Percentiles rank a stretch among this genome's conserved stretches.
Evolutionary conservation across 148 eudicot species (phyloP).

Genomic region (Amaranthus cruentus): DNA sequence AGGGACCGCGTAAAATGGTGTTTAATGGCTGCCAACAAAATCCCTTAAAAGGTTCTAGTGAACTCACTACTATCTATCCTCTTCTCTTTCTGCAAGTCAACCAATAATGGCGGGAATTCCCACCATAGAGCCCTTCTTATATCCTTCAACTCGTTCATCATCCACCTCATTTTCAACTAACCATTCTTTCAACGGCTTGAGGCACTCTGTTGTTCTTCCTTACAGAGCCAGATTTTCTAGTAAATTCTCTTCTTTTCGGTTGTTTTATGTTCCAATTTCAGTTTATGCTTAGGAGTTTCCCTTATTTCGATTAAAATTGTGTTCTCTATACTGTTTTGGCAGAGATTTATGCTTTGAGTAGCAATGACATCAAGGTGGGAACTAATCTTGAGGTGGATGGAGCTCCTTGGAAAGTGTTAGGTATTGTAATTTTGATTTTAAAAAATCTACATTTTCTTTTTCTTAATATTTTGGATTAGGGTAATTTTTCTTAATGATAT

Average conservation of each 20-base stretch:
- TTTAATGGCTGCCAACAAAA: background rate
- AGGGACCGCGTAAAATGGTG: no score
- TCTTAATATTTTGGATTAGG: background rate
- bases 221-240: slow-evolving; percentile 46
- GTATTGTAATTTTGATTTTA: slow-evolving; percentile 24
- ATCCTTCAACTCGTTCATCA: slow-evolving; percentile 23
- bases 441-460: background rate
- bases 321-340: slow-evolving; percentile 13
- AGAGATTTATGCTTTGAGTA: slow-evolving; percentile 74
- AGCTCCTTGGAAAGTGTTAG: slow-evolving; percentile 83
- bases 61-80: background rate
- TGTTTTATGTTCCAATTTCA: background rate
- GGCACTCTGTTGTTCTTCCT: slow-evolving; percentile 22
- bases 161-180: slow-evolving; percentile 31
- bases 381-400: slow-evolving; percentile 84
- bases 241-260: slow-evolving; percentile 10
- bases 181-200: slow-evolving; percentile 22
- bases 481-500: background rate
- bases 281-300: background rate
- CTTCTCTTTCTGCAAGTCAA: slow-evolving; percentile 3
- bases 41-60: background rate
- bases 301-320: background rate
- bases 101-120: slow-evolving; percentile 47
- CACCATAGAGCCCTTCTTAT: slow-evolving; percentile 29
- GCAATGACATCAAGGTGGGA: slow-evolving; percentile 94